phyloP scores from a whole-genome alignment of 345 rosid genomes.

The Turritis glabra region DNA sequence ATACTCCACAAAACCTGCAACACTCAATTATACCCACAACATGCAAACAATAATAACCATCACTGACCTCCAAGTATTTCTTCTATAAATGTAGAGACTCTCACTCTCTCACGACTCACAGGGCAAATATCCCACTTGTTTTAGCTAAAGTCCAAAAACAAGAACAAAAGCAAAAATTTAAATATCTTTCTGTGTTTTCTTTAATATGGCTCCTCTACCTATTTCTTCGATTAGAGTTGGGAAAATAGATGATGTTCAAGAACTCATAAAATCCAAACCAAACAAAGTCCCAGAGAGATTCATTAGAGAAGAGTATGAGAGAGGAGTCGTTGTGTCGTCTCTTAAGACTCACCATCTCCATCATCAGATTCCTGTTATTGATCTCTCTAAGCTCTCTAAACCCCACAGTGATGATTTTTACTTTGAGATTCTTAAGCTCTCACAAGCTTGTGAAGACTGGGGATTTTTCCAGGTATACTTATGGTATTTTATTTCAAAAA shows the following conservation, averaged over 20 bases:
- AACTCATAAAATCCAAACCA: slow-evolving; percentile 65
- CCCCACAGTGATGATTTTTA: slow-evolving; percentile 41
- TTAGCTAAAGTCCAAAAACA: slow-evolving; percentile 5
- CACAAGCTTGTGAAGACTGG: slow-evolving; percentile 86
- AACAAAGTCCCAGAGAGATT: slow-evolving; percentile 72
- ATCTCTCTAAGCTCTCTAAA: slow-evolving; percentile 60
- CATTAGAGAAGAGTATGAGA: slow-evolving; percentile 59
- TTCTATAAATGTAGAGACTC: slow-evolving; percentile 29
- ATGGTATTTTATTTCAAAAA: not conserved
- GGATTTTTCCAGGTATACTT: slow-evolving; percentile 85
- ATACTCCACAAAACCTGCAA: slow-evolving; percentile 35
- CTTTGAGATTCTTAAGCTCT: slow-evolving; percentile 50
- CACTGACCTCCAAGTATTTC: slow-evolving; percentile 31
- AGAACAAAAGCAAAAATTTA: not conserved
- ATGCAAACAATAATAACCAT: slow-evolving; percentile 39
- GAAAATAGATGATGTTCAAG: slow-evolving; percentile 87
- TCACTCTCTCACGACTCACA: slow-evolving; percentile 34
- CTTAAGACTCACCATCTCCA: slow-evolving; percentile 28
- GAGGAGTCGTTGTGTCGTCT: slow-evolving; percentile 46
- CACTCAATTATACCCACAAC: slow-evolving; percentile 36
- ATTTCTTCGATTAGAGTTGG: slow-evolving; percentile 64
- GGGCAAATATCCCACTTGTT: not conserved
- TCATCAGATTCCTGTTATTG: slow-evolving; percentile 62
- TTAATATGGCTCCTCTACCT: slow-evolving; percentile 67
- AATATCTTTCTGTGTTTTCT: slow-evolving; percentile 11